These are phyloP conservation scores for Solidago caesia DNA, from an alignment of 129 eudicot genomes.

Conservation along the genomic window DNA sequence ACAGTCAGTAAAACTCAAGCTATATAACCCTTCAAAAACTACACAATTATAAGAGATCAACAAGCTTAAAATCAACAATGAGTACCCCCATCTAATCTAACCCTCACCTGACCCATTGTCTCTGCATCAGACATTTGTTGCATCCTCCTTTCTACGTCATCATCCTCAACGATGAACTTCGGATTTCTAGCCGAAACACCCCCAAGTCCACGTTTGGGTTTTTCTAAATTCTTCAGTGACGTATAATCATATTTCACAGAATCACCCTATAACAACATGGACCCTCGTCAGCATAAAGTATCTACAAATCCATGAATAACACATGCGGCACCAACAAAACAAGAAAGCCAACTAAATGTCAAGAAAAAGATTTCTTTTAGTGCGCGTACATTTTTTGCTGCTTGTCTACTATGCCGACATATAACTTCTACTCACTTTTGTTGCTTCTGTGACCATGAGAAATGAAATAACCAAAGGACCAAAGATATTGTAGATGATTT, in stretches of 20 bases:
- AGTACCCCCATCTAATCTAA: neutral
- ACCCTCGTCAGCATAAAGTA: constrained; percentile 8
- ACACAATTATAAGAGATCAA: neutral
- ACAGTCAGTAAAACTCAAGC: too few relatives aligned
- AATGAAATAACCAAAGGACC: too few relatives aligned
- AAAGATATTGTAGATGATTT: too few relatives aligned
- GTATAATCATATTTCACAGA: constrained; percentile 42
- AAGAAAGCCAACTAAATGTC: neutral
- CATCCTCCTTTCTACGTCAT: constrained; percentile 44
- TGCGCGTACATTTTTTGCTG: too few relatives aligned
- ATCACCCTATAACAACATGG: constrained; percentile 34
- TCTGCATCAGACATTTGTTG: constrained; percentile 40
- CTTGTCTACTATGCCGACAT: too few relatives aligned
- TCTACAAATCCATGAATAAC: too few relatives aligned
- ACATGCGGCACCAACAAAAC: neutral
- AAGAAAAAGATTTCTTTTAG: too few relatives aligned
- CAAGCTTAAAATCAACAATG: constrained; percentile 10
- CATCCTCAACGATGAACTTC: constrained; percentile 67
- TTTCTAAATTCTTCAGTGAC: constrained; percentile 44
- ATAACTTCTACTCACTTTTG: too few relatives aligned
- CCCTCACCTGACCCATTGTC: constrained; percentile 48
- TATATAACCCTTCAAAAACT: neutral
- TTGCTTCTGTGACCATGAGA: too few relatives aligned
- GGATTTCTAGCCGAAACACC: constrained; percentile 79
- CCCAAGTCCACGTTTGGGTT: constrained; percentile 71